Evolutionary conservation across 177 flowering plant genomes (phyloP), one percentile per base, ranked within the genome.

Genomic region (Vitis hybrid): DNA sequence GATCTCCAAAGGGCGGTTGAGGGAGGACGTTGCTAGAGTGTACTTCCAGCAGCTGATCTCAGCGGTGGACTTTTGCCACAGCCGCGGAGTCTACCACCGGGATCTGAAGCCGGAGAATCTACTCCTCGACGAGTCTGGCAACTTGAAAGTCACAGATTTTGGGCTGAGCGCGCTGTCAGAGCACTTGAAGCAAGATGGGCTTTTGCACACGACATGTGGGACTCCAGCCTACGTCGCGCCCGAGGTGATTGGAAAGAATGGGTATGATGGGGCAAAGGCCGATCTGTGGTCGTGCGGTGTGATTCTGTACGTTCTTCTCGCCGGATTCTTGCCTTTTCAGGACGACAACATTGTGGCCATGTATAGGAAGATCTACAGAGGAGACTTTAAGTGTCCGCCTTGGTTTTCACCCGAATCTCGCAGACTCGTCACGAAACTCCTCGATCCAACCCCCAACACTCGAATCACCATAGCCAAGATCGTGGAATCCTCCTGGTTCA

Each of bases 281-380:
- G 97, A 92, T 71, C 69, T 92, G 8, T 92, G 97, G 97, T 90
- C 94, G 0, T 92, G 97, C 68, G 97, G 97, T 0, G 94, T 92
- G 2, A 84, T 92, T 51, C 83, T 92, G 2, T 92, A 70, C 61
- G 97, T 92, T 3, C 83, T 92, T 0, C 77, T 92, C 2, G 95
- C 97, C 8, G 97, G 97, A 1, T 90, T 77, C 64, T 64, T 92
- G 17, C 97, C 97, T 0, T 92, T 92, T 56, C 91, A 92, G 50
- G 94, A 91, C 30, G 91, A 88, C 35, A 92, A 92, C 60, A 49
- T 90, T 1, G 74, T 88, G 3, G 77, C 85, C 18, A 86, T 92
- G 97, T 90, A 90, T 64, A 65, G 80, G 73, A 91, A 88, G 75
- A 91, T 91, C 60, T 80, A 84, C 84, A 68, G 82, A 9, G 94